These are phyloP conservation scores for Apiospora malaysiana DNA, from an alignment of 2,329 filamentous ascomycete genomes.

Conservation along the genomic window DNA sequence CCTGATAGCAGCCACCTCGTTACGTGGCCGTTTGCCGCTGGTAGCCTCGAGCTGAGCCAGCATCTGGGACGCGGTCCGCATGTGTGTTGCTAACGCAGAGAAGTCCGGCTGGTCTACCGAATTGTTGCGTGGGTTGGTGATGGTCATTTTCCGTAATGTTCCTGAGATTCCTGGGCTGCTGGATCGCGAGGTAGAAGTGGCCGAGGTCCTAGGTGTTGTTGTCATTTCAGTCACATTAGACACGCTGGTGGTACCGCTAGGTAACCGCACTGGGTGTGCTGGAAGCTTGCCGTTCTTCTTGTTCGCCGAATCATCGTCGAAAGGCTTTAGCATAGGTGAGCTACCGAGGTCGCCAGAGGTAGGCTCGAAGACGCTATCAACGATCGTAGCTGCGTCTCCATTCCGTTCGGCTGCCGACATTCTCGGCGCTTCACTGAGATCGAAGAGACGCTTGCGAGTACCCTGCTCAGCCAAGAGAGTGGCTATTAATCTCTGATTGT, in stretches of 20 bases:
- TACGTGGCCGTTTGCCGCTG: slow-evolving; percentile 77
- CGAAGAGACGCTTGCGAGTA: slow-evolving; percentile 66
- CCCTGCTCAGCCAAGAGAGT: slow-evolving; percentile 64
- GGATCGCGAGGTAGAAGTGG: slow-evolving; percentile 70
- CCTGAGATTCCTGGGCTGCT: slow-evolving; percentile 73
- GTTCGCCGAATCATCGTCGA: slow-evolving; percentile 53
- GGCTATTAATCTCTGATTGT: slow-evolving; percentile 71
- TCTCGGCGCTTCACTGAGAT: slow-evolving; percentile 71
- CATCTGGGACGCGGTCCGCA: slow-evolving; percentile 88
- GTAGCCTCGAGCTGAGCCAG: slow-evolving; percentile 82
- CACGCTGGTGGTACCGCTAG: slow-evolving; percentile 33
- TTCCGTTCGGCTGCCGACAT: slow-evolving; percentile 48
- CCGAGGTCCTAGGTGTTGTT: slow-evolving; percentile 72
- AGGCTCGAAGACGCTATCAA: slow-evolving; percentile 86
- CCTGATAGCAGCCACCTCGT: slow-evolving; percentile 82
- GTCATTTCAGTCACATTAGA: slow-evolving; percentile 65
- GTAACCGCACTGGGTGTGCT: slow-evolving; percentile 30
- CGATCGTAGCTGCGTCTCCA: slow-evolving; percentile 47
- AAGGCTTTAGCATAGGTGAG: slow-evolving; percentile 69
- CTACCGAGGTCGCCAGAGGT: slow-evolving; percentile 78
- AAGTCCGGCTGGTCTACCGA: slow-evolving; percentile 77
- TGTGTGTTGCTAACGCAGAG: slow-evolving; percentile 82
- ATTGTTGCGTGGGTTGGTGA: slow-evolving; percentile 60
- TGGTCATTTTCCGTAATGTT: slow-evolving; percentile 63
- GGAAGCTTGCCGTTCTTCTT: slow-evolving; percentile 39